Evolutionary conservation across 78 protist species (phyloP), one percentile per base, ranked within the genome.

Genomic region (Isochrysis galbana): DNA sequence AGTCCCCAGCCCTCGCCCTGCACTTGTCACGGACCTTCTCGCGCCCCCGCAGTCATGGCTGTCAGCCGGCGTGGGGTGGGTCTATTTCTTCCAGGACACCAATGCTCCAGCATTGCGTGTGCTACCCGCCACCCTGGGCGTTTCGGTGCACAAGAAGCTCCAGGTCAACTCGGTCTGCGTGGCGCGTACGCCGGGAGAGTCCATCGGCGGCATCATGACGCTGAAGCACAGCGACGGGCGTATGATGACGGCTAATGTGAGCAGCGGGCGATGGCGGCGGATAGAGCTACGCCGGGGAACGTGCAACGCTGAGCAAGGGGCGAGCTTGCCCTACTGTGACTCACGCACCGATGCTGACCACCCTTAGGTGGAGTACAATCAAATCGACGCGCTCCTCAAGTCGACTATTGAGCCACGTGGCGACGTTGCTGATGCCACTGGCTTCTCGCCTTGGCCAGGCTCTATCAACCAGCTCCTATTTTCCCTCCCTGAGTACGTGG

Each of bases 311-410:
- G n/a, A n/a, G n/a, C n/a, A n/a, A n/a, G n/a, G n/a, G n/a, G n/a
- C n/a, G n/a, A n/a, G n/a, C n/a, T n/a, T n/a, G n/a, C n/a, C n/a
- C n/a, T n/a, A n/a, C n/a, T n/a, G n/a, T n/a, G n/a, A n/a, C n/a
- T n/a, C n/a, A n/a, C n/a, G n/a, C n/a, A n/a, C n/a, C n/a, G n/a
- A n/a, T n/a, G n/a, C n/a, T n/a, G n/a, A n/a, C n/a, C n/a, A n/a
- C n/a, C n/a, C n/a, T n/a, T n/a, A n/a, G n/a, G n/a, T 94, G 48
- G 97, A 95, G 94, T 95, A 95, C 93, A 94, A 94, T 84, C 96
- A 94, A 74, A 93, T 95, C 47, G 96, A 86, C 45, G 70, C 95
- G 48, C 82, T 95, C 54, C 87, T 95, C 61, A 51, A 51, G 61
- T 7, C 61, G 61, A 51, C 61, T 7, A 14, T 51, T 7, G 61